Evolutionary conservation across 441 rosid species (phyloP).

Genomic region (Syzygium syzygioides): DNA sequence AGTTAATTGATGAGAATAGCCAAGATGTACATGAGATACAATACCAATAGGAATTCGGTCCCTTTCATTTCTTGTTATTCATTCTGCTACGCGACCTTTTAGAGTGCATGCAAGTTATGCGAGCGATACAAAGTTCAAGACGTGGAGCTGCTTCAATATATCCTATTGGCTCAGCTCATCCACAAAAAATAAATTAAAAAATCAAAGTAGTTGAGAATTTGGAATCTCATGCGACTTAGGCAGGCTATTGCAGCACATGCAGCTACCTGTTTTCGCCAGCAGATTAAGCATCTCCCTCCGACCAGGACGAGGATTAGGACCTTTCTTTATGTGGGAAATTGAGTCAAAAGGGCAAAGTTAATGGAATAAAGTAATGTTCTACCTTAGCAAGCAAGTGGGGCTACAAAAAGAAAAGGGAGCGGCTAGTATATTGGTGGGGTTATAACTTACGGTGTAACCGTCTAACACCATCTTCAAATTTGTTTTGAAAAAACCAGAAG

Average conservation of each 20-base stretch:
- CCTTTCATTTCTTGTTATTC: not conserved
- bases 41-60: not conserved
- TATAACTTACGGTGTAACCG: no score
- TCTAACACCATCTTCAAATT: no score
- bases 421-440: no score
- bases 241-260: not conserved
- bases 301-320: not conserved
- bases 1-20: not conserved
- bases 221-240: not conserved
- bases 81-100: not conserved
- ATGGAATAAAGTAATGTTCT: not conserved
- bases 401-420: not conserved
- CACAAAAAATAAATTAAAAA: rapidly evolving
- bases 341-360: not conserved
- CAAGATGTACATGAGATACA: not conserved
- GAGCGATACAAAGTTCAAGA: not conserved
- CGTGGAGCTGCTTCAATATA: not conserved
- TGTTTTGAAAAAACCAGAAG: no score
- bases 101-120: not conserved
- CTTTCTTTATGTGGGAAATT: not conserved
- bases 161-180: not conserved
- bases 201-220: not conserved
- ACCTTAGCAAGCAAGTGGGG: not conserved
- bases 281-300: not conserved
- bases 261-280: not conserved